Conservation (phyloP, 1,284 basidiomycete species). For the Ganoderma lucidum region DNA sequence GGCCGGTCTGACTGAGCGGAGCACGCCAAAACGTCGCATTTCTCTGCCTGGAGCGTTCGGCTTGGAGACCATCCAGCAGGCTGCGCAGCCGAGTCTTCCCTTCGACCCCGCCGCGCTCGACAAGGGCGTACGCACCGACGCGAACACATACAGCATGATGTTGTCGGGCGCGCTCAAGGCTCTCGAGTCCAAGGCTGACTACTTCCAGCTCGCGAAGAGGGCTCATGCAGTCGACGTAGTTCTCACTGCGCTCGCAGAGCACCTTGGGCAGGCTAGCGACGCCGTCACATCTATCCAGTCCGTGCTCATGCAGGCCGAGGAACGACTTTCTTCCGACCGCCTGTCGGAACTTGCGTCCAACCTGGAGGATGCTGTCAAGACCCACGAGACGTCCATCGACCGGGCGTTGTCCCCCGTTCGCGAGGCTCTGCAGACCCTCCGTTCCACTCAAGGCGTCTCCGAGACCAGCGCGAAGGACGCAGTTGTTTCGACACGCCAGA, state of each 20-base stretch:
- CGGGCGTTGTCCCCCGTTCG: constrained; percentile 60
- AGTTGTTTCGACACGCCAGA: constrained; percentile 55
- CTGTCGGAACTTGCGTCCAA: constrained; percentile 43
- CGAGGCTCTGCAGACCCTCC: constrained; percentile 60
- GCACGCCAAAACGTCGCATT: constrained; percentile 43
- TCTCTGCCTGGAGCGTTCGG: constrained; percentile 45
- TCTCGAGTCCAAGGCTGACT: constrained; percentile 55
- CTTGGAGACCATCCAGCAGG: constrained; percentile 43
- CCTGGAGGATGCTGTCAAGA: constrained; percentile 15
- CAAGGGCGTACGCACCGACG: constrained; percentile 70
- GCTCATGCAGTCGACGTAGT: constrained; percentile 61
- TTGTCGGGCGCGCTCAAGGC: constrained; percentile 63
- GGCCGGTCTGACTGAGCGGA: constrained; percentile 27
- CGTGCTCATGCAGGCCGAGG: constrained; percentile 41
- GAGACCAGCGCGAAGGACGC: constrained; percentile 52
- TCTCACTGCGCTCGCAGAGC: constrained; percentile 45
- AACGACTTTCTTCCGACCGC: constrained; percentile 44
- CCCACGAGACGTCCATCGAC: constrained; percentile 41
- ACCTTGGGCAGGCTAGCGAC: constrained; percentile 50
- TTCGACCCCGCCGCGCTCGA: constrained; percentile 73
- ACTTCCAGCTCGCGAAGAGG: constrained; percentile 59
- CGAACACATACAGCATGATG: constrained; percentile 71
- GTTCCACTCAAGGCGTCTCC: constrained; percentile 48
- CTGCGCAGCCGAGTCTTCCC: constrained; percentile 51
- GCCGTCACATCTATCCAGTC: constrained; percentile 47